A percentile compares a stretch with the other conserved stretches of the same genome.
Conservation (phyloP, 257 asterid genomes). For the Phtheirospermum japonicum region DNA sequence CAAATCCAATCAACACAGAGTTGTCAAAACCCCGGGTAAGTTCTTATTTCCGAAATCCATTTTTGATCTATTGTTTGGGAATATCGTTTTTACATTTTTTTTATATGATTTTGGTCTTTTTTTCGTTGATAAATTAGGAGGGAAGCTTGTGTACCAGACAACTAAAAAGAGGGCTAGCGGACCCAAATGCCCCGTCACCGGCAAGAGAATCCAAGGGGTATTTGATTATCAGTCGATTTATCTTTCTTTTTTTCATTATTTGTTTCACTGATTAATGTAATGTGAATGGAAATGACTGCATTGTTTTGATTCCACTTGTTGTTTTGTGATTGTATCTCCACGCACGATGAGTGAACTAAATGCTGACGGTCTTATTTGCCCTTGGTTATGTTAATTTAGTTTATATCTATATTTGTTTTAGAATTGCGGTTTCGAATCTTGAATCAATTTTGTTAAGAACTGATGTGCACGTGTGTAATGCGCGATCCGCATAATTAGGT, state of each 20-base stretch:
- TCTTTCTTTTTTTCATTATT: background rate
- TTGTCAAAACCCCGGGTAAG: slow-evolving; percentile 78
- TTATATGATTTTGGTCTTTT: background rate
- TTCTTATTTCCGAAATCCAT: background rate
- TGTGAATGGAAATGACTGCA: background rate
- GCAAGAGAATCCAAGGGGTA: slow-evolving; percentile 91
- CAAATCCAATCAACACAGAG: slow-evolving; percentile 76
- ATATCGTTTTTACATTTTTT: background rate
- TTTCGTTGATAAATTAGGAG: slow-evolving; percentile 41
- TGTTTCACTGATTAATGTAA: background rate
- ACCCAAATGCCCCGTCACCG: slow-evolving; percentile 84
- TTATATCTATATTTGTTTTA: background rate
- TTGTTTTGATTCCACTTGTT: background rate
- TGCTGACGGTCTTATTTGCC: too few species aligned
- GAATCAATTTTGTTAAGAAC: background rate
- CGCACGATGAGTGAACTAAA: too few species aligned
- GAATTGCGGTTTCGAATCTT: background rate
- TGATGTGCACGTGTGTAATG: background rate
- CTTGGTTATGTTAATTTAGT: background rate
- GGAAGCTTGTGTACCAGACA: slow-evolving; percentile 66
- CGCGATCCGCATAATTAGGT: background rate
- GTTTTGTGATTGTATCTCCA: background rate
- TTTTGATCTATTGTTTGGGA: background rate
- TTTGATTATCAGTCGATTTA: slow-evolving; percentile 1
- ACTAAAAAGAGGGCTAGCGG: slow-evolving; percentile 85